Conservation (phyloP, 2,329 filamentous ascomycete species). For the Ramularia endophylla region DNA sequence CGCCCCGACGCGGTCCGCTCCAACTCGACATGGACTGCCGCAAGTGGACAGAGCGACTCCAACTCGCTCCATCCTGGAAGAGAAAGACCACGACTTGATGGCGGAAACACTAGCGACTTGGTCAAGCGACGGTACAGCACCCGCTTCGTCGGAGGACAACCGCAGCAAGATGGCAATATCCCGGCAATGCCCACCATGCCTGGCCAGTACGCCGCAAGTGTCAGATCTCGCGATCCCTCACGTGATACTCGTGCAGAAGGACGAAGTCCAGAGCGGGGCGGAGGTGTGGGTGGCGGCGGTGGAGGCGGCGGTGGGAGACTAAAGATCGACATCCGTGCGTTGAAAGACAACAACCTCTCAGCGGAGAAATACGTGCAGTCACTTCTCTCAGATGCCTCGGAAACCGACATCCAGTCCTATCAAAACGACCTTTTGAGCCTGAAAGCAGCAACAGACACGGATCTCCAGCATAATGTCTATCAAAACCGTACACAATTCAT, state of each 20-base stretch:
- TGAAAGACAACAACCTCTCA: constrained; percentile 72
- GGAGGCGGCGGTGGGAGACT: constrained; percentile 40
- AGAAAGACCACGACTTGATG: constrained; percentile 41
- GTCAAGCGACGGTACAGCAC: constrained; percentile 95
- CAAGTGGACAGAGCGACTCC: constrained; percentile 9
- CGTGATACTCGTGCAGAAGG: constrained; percentile 17
- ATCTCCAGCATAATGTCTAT: constrained; percentile 91
- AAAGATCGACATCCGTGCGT: constrained; percentile 66
- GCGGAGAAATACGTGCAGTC: constrained; percentile 62
- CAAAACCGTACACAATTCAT: constrained; percentile 98
- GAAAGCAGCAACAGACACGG: constrained; percentile 70
- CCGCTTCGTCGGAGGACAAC: constrained; percentile 64
- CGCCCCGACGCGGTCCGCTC: constrained; percentile 14
- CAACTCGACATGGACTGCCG: constrained; percentile 17
- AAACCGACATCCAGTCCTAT: constrained; percentile 78
- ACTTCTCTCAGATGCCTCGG: constrained; percentile 75
- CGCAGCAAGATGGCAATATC: constrained; percentile 58
- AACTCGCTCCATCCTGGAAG: constrained; percentile 20
- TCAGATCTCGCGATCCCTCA: constrained; percentile 9
- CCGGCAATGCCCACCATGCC: constrained; percentile 54
- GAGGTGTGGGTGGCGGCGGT: too few relatives aligned
- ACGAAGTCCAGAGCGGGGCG: constrained; percentile 28
- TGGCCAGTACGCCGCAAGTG: constrained; percentile 47
- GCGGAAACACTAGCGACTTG: constrained; percentile 62
- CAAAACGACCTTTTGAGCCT: constrained; percentile 69